Evolutionary conservation across 2,329 filamentous ascomycete species (phyloP), one percentile per base, ranked within the genome.

Genomic region (Leptosphaerulina australis): DNA sequence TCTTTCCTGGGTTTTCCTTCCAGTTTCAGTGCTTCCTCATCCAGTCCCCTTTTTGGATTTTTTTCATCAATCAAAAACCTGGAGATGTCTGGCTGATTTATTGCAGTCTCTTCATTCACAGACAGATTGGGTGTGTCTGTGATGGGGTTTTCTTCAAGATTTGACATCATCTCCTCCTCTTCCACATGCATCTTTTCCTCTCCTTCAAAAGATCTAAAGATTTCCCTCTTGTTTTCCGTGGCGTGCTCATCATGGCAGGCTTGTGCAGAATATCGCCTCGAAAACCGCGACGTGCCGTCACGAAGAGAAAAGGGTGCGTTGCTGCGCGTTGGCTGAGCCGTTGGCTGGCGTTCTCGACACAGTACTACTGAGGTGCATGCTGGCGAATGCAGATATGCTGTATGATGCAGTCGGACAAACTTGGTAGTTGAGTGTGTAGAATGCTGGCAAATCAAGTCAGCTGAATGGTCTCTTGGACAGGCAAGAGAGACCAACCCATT

Each of bases 401-500:
- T 28, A 3, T 43, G 48, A n/a, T 26, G 43, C 20, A 20, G 21
- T 2, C 10, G 36, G 7, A 36, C 15, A 5, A 6, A 18, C 12
- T 18, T 35, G 41, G 29, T 36, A 3, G 39, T 21, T n/a, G 18
- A 12, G 20, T 15, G 36, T 18, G 49, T 14, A 30, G 43, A 29
- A 10, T 38, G 47, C 41, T 47, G 47, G 51, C 50, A 47, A 33
- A 11, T 39, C 22, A 31, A 22, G 44, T 58, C 39, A 58, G 55
- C 50, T 26, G 22, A 15, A 17, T 28, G 17, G 31, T 28, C 28
- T 45, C 22, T n/a, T 25, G 17, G 11, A 22, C 31, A 18, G 36
- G 31, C 25, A 37, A 37, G 22, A 29, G 17, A 31, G 26, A 47
- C 56, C 41, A 44, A 66, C 62, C 50, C 53, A 52, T 44, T 44